Evolutionary conservation across 2,329 filamentous ascomycete species (phyloP), one percentile per base, ranked within the genome.

Genomic region (Fusarium tricinctum): DNA sequence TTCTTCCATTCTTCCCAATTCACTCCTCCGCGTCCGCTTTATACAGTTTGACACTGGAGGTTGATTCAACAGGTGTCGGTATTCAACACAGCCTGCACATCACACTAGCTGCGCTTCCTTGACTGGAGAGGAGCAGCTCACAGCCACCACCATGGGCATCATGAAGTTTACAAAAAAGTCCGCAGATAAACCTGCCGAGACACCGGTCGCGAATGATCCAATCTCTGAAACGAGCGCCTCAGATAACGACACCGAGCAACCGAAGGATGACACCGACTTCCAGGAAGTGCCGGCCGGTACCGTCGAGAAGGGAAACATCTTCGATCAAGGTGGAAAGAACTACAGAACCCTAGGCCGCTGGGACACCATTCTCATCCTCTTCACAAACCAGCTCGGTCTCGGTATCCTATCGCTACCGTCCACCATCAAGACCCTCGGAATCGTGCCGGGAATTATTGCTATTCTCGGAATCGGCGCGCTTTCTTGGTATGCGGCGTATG

Each of bases 361-460:
- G 71, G 70, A 73, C 4, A 72, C 73, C 0, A 45, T 74, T n/a
- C 58, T 75, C 4, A 61, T 74, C 6, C 63, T 75, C 6, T 71
- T 75, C 13, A 75, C 71, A 14, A 75, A 75, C 30, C 73, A 76
- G 45, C 64, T 76, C 22, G 73, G 72, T 40, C 69, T 77, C 5
- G 75, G 75, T 9, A 76, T 77, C 75, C 89, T 91, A 85, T 91
- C 88, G 1, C 90, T 92, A 66, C 89, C 89, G 0, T 89, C 88
- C 76, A 90, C 88, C 0, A 90, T 91, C 76, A 88, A 88, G 5
- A 79, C 89, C 12, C 82, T 92, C 5, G 89, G 89, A 12, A 81
- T 91, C 26, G 86, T 91, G 3, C 89, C 89, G 0, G 89, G 89
- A 32, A 76, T 92, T 54, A 90, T 92, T 62, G 75, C 91, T 74